These are phyloP conservation scores for Carallia pectinifolia DNA, from an alignment of 345 rosid species.

Conservation along the genomic window DNA sequence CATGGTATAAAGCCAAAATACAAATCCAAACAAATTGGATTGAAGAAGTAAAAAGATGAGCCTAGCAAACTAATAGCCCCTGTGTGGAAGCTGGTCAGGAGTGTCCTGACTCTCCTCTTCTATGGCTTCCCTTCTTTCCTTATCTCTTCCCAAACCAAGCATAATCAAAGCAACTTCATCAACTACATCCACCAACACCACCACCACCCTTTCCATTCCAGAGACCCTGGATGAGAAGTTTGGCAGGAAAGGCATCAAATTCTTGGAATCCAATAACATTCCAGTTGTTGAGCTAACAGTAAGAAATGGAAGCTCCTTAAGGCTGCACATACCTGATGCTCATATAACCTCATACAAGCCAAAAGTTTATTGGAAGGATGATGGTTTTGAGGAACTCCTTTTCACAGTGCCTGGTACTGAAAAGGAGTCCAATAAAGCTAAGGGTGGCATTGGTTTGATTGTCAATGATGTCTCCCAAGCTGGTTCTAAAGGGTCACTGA, in stretches of 20 bases:
- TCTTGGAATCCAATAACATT: slow-evolving; percentile 49
- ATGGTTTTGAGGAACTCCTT: slow-evolving; percentile 75
- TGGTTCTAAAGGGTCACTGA: slow-evolving; percentile 45
- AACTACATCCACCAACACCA: slow-evolving; percentile 4
- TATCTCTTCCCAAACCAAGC: slow-evolving; percentile 51
- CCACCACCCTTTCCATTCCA: slow-evolving; percentile 27
- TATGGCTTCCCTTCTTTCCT: slow-evolving; percentile 69
- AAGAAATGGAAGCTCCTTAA: slow-evolving; percentile 75
- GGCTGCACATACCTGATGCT: slow-evolving; percentile 60
- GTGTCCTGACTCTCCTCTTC: neutral
- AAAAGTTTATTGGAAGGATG: slow-evolving; percentile 80
- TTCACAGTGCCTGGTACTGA: slow-evolving; percentile 51
- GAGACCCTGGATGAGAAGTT: slow-evolving; percentile 60
- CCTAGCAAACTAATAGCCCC: slow-evolving; percentile 11
- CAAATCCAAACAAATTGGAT: slow-evolving; percentile 27
- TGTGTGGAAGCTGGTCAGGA: slow-evolving; percentile 33
- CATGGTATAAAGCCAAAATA: slow-evolving; percentile 20
- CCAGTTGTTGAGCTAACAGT: slow-evolving; percentile 67
- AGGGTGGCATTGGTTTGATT: slow-evolving; percentile 77
- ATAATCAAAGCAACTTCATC: slow-evolving; percentile 36
- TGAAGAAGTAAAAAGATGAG: slow-evolving; percentile 38
- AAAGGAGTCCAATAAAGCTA: slow-evolving; percentile 27
- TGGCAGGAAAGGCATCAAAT: slow-evolving; percentile 75
- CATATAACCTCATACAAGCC: slow-evolving; percentile 83
- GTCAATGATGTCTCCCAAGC: slow-evolving; percentile 51